Percentiles rank a stretch among this genome's conserved stretches.
These are phyloP conservation scores for Wallacemonas collosoma DNA, from an alignment of 208 protist species.

Conservation along the genomic window DNA sequence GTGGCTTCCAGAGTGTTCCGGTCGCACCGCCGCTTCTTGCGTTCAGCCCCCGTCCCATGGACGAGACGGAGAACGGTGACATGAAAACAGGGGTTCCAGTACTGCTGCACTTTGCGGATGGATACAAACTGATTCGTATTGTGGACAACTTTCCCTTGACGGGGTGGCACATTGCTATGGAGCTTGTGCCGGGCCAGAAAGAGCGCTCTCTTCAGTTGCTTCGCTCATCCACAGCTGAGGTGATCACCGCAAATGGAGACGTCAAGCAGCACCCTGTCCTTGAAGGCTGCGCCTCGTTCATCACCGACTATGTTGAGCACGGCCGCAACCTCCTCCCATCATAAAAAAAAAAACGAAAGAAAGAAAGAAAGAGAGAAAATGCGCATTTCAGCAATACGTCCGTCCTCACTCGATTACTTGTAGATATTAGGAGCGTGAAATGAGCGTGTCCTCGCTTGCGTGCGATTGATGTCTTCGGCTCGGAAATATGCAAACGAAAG, in stretches of 20 bases:
- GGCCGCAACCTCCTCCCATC: not conserved
- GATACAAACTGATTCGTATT: not conserved
- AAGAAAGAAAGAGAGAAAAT: not conserved
- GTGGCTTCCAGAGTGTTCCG: not conserved
- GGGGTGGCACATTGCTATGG: constrained; percentile 1
- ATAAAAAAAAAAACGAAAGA: not conserved
- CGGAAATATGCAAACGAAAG: too few species aligned
- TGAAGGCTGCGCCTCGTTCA: not conserved
- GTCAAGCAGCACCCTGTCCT: not conserved
- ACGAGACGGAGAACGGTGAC: not conserved
- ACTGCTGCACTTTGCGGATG: not conserved
- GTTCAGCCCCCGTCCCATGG: not conserved
- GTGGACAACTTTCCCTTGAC: constrained; percentile 2
- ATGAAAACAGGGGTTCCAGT: not conserved
- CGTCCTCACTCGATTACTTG: not conserved
- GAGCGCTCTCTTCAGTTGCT: not conserved
- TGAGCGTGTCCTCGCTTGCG: too few species aligned
- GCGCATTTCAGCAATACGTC: not conserved
- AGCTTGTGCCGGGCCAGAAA: not conserved
- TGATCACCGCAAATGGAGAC: not conserved
- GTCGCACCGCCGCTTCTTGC: not conserved
- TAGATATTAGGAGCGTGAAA: too few species aligned
- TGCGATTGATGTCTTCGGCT: too few species aligned
- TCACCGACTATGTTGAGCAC: not conserved
- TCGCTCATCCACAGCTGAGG: not conserved